Base-by-base conservation (phyloP, 225 moss, liverwort and hornwort species). In the Pleurozium schreberi region DNA sequence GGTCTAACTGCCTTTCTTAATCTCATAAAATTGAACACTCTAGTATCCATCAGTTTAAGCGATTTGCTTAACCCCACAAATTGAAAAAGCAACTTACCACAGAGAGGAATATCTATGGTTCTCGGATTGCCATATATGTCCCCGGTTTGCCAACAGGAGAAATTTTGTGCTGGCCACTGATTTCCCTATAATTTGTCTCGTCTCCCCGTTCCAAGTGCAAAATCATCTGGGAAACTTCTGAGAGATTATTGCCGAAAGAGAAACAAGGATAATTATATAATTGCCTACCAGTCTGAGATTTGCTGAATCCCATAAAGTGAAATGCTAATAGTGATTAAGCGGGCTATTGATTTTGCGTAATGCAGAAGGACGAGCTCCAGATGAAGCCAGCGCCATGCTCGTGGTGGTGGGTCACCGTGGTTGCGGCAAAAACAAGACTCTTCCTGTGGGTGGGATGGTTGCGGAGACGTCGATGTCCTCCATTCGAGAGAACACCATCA, bases 401-500 rank as follows among this genome's bases (percentile, higher is more conserved):
- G 64, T 93, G 36, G 97, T 98, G 78, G 91, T 97, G 22, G 98
- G 98, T 12, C 98, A 98, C 89, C 93, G 95, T 9, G 95, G 95
- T 59, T 93, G 94, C 78, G 98, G 98, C 28, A 96, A 96, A 88
- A 98, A 98, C 80, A 93, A 93, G 43, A 81, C 85, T 1, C 83
- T 92, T 45, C 90, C 93, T 13, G 87, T 90, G 6, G 95, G 93
- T 31, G 94, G 90, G 65, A 76, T 81, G 9, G 22, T 11, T 20
- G 79, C 93, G 7, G 95, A 90, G n/a, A 80, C 86, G 26, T 74
- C 84, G 9, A 95, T 92, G 80, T 88, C 91, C 9, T 96, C 96
- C 1, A 94, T 98, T 47, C 88, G 96, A 75, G 98, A 98, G 89
- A 98, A 98, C 58, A 98, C 97, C 25, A 91, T 98, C 92, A 90